Evolutionary conservation across 495 filamentous ascomycete genomes (phyloP).

Genomic region (Cercophora scortea): DNA sequence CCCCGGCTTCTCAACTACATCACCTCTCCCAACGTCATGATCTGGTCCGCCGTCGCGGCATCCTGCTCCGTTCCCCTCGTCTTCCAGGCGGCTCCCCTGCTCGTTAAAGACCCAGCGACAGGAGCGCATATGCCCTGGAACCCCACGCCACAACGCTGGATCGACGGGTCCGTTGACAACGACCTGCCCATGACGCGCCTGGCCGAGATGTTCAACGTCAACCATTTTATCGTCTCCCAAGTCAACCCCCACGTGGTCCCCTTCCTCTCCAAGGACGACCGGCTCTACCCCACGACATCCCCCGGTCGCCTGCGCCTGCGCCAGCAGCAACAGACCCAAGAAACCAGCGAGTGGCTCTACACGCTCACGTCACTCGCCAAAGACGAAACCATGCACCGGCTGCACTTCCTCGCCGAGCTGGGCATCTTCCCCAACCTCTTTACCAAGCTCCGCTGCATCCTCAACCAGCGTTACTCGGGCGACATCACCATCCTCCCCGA

Average conservation of each 20-base stretch:
- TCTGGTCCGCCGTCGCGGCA: slow-evolving; percentile 93
- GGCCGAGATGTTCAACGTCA: slow-evolving; percentile 96
- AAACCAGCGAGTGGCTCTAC: slow-evolving; percentile 51
- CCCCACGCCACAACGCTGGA: slow-evolving; percentile 72
- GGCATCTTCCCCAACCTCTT: slow-evolving; percentile 75
- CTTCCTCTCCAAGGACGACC: slow-evolving; percentile 69
- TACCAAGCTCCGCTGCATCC: slow-evolving; percentile 69
- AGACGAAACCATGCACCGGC: slow-evolving; percentile 70
- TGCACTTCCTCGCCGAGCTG: slow-evolving; percentile 74
- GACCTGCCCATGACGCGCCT: slow-evolving; percentile 88
- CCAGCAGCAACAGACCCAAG: slow-evolving; percentile 8
- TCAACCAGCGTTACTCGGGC: slow-evolving; percentile 88
- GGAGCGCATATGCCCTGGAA: slow-evolving; percentile 77
- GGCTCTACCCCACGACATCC: slow-evolving; percentile 32
- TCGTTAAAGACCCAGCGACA: slow-evolving; percentile 80
- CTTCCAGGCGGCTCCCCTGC: slow-evolving; percentile 64
- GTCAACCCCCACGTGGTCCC: slow-evolving; percentile 92
- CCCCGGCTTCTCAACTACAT: slow-evolving; percentile 86
- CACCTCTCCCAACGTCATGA: slow-evolving; percentile 86
- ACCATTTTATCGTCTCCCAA: slow-evolving; percentile 95
- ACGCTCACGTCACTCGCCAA: slow-evolving; percentile 68
- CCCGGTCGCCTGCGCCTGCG: slow-evolving; percentile 30
- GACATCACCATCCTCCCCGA: slow-evolving; percentile 91
- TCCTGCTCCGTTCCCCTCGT: slow-evolving; percentile 91
- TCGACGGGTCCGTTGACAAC: slow-evolving; percentile 90